Evolutionary conservation across 176 grass and related monocot genomes (phyloP), one percentile per base, ranked within the genome.

Genomic region (Aegilops speltoides): DNA sequence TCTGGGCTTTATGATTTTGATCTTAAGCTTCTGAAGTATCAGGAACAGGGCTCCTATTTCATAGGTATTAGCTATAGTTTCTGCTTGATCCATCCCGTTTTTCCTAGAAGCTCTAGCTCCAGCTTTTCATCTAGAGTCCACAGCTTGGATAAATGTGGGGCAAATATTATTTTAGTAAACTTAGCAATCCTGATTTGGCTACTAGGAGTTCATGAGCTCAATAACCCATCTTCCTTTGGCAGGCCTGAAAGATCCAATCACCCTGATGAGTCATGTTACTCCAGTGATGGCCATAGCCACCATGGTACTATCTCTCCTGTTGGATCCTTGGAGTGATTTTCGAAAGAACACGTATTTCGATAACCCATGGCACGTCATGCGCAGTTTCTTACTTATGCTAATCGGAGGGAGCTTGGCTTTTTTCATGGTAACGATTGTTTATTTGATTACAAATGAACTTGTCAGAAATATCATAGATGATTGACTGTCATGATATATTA

Each of bases 241-340:
- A 99, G 97, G 97, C 81, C 79, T 99, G 38, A 99, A 96, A 88
- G 86, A 99, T 90, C 97, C 97, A 67, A 99, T 99, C 79, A 99
- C 90, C 60, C 56, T 99, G 73, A 99, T 99, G 97, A 96, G 92
- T 89, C 87, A 94, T 81, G 92, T 99, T 84, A 94, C 97, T 71
- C 97, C 97, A 69, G 82, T 96, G 75, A 99, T 99, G 97, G 92
- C 97, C 45, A 59, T 96, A 70, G 92, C 93, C 23, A 99, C 97
- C 60, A 88, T 99, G 88, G 69, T 99, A 79, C 77, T 95, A n/a
- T 99, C 97, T 64, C 87, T 99, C 78, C 32, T 92, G 77, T 85
- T 99, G 92, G 97, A 99, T 86, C 97, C 97, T 56, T 99, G 97
- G 97, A 78, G 80, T 79, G 87, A 99, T 90, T 94, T 99, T 90